Conservation (phyloP, 208 protist genomes). For the Trypanosoma cruzi region DNA sequence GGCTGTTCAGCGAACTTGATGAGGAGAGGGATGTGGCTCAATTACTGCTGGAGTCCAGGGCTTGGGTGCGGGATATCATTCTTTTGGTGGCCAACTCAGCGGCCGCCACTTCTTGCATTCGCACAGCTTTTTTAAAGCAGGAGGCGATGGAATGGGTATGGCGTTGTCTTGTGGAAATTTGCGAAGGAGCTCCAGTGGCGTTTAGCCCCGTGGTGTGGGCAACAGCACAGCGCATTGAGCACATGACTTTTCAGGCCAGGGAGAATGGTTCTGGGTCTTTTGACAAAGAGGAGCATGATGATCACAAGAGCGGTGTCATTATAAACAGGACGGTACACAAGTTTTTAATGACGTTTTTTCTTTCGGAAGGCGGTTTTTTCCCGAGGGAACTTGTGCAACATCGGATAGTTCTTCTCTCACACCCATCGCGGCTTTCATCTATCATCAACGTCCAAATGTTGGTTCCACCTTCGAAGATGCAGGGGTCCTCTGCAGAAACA, state of each 20-base stretch:
- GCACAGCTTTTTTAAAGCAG: not conserved
- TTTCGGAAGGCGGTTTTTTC: constrained; percentile 14
- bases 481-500: not conserved
- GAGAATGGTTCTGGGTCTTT: not conserved
- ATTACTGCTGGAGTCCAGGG: constrained; percentile 5
- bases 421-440: constrained; percentile 15
- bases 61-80: constrained; percentile 3
- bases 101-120: not conserved
- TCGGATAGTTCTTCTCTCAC: constrained; percentile 17
- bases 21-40: not conserved
- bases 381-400: constrained; percentile 21
- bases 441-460: constrained; percentile 19
- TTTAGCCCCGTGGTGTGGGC: constrained; percentile 21
- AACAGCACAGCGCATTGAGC: constrained; percentile 6
- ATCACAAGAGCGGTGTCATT: not conserved
- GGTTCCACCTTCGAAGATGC: not conserved
- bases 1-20: constrained; percentile 10
- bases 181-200: not conserved
- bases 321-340: not conserved
- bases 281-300: not conserved
- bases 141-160: not conserved
- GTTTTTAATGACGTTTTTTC: constrained; percentile 20
- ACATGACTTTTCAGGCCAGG: not conserved
- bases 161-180: constrained; percentile 14
- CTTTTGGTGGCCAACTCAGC: constrained; percentile 9